phyloP scores from a whole-genome alignment of 257 asterid species.

The Rauvolfia tetraphylla region DNA sequence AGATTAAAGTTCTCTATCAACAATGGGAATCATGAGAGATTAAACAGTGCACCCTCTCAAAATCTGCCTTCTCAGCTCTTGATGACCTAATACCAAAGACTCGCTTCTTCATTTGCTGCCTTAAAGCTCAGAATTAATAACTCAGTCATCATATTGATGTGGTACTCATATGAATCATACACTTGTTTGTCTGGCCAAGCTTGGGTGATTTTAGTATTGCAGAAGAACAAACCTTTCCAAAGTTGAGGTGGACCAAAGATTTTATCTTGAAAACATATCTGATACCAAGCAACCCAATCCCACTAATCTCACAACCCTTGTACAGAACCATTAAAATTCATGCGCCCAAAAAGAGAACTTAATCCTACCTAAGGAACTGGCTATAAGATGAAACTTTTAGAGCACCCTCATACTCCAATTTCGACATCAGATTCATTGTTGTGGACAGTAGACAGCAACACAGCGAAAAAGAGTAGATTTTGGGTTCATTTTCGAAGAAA shows the following conservation, averaged over 20 bases:
- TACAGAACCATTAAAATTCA: slow-evolving; percentile 58
- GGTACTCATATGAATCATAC: slow-evolving; percentile 61
- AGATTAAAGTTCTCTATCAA: slow-evolving; percentile 72
- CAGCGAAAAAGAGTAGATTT: not conserved
- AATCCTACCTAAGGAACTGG: slow-evolving; percentile 45
- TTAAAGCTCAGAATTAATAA: slow-evolving; percentile 64
- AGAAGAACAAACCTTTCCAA: slow-evolving; percentile 39
- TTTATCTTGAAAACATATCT: slow-evolving; percentile 42
- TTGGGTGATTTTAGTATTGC: slow-evolving; percentile 45
- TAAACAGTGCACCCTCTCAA: slow-evolving; percentile 55
- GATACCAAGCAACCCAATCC: slow-evolving; percentile 68
- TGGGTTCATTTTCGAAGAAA: not conserved
- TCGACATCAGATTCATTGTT: not conserved
- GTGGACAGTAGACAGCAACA: not conserved
- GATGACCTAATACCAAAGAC: slow-evolving; percentile 51
- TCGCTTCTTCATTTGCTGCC: slow-evolving; percentile 52
- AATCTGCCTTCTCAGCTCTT: slow-evolving; percentile 70
- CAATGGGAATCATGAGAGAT: slow-evolving; percentile 57
- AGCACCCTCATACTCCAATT: too few species aligned
- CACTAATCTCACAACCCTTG: slow-evolving; percentile 54
- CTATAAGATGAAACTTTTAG: slow-evolving; percentile 32
- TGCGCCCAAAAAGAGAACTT: slow-evolving; percentile 73
- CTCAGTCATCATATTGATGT: slow-evolving; percentile 59
- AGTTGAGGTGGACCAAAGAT: slow-evolving; percentile 40
- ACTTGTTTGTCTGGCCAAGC: slow-evolving; percentile 55